Evolutionary conservation across 2,329 filamentous ascomycete genomes (phyloP), one percentile per base, ranked within the genome.

Genomic region (Acarospora socialis): DNA sequence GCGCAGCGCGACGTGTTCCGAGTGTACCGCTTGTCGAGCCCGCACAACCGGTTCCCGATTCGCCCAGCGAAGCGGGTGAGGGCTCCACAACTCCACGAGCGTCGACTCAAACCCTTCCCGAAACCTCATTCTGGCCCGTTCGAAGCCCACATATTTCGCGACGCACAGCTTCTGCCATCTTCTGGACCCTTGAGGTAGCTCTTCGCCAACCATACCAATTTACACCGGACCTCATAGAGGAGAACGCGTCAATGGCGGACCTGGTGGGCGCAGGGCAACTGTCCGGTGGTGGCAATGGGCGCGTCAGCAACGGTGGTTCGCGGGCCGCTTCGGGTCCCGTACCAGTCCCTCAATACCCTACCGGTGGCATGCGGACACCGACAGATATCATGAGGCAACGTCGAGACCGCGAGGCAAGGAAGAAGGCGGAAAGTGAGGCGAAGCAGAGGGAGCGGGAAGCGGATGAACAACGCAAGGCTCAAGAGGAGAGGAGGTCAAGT

Each of bases 221-320:
- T 57, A 92, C 84, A 6, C 69, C 80, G 15, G 84, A 93, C 56
- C 61, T 77, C 45, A 68, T 77, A 39, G 90, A 98, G 65, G 81
- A 92, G 63, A 79, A 81, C 68, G 81, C 86, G 12, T 72, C 73
- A 48, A 95, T 98, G 86, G 80, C 86, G 46, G 86, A 93, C 54
- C 66, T 93, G 46, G 66, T 72, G 49, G 70, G 73, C 50, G 63
- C 64, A 47, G 60, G 65, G 42, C 62, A 66, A 30, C 36, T 50
- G 37, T 50, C 53, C 31, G 36, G 33, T 33, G 46, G 45, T 50
- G 70, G 69, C 43, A 68, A 69, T 51, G 66, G 60, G 38, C 65
- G 68, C 45, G 56, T 61, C 26, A 61, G 61, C 46, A 72, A 73
- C 63, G 72, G 70, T 42, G 62, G 63, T 40, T 55, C 66, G 30